phyloP scores from a whole-genome alignment of 176 grass and related monocot species.

The Chloris gayana region DNA sequence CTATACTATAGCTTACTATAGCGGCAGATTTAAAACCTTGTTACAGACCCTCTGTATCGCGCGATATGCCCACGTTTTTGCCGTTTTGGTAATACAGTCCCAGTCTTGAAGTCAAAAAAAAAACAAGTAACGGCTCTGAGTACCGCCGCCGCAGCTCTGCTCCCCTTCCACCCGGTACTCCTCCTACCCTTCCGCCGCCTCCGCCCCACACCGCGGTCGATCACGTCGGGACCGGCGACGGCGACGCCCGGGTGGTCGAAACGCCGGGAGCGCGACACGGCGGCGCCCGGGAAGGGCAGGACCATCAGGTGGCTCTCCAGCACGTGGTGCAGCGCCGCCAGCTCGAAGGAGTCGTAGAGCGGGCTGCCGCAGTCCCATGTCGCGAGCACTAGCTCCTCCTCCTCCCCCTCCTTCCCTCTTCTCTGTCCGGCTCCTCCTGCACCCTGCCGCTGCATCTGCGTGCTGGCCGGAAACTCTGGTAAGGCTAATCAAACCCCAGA shows the following conservation, averaged over 20 bases:
- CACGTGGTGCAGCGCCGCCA: slow-evolving; percentile 50
- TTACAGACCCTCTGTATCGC: not conserved
- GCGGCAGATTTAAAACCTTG: no score
- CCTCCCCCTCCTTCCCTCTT: not conserved
- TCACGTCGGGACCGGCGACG: not conserved
- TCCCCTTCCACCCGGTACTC: not conserved
- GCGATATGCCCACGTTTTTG: no score
- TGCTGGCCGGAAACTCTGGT: not conserved
- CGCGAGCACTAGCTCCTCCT: slow-evolving; percentile 6
- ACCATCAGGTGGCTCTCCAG: slow-evolving; percentile 55
- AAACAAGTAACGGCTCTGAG: slow-evolving; percentile 13
- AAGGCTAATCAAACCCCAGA: not conserved
- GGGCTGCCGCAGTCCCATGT: slow-evolving; percentile 75
- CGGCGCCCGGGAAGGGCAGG: slow-evolving; percentile 36
- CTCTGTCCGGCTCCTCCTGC: not conserved
- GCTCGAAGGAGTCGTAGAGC: slow-evolving; percentile 74
- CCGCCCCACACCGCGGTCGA: not conserved
- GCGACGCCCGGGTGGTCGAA: not conserved
- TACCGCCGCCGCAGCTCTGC: not conserved
- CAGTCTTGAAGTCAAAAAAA: no score
- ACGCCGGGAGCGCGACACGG: not conserved
- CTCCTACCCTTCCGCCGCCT: not conserved
- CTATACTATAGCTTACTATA: no score
- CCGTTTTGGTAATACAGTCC: no score
- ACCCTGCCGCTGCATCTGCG: slow-evolving; percentile 4